Evolutionary conservation across 1,284 basidiomycete genomes (phyloP).

Genomic region (Peniophora sp.): DNA sequence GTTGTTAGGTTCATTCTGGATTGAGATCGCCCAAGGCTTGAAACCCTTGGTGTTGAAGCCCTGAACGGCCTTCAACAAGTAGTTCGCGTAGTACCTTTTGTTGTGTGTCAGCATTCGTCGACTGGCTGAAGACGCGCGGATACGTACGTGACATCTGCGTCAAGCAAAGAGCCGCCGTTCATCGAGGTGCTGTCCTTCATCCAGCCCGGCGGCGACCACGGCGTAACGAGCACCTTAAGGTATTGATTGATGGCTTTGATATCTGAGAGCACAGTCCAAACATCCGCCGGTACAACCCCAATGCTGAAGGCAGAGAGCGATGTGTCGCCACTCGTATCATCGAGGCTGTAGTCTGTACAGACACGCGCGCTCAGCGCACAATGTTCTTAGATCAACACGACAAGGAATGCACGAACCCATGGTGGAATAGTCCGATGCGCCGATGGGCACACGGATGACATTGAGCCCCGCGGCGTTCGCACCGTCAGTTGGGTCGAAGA

Average conservation of each 20-base stretch:
- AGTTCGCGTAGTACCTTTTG: slow-evolving; percentile 35
- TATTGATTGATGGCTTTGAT: slow-evolving; percentile 34
- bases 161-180: slow-evolving; percentile 33
- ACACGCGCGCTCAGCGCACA: neutral
- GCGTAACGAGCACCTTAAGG: slow-evolving; percentile 35
- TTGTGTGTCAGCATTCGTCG: neutral
- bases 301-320: slow-evolving; percentile 33
- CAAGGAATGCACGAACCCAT: slow-evolving; percentile 14
- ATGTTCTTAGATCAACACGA: neutral
- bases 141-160: slow-evolving; percentile 1
- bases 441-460: slow-evolving; percentile 41
- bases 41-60: slow-evolving; percentile 36
- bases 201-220: slow-evolving; percentile 50
- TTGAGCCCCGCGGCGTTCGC: slow-evolving; percentile 38
- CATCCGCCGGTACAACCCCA: slow-evolving; percentile 33
- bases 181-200: slow-evolving; percentile 39
- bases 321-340: slow-evolving; percentile 35
- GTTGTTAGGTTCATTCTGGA: slow-evolving; percentile 49
- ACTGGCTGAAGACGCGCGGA: neutral
- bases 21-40: slow-evolving; percentile 33
- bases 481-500: slow-evolving; percentile 40
- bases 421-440: slow-evolving; percentile 41
- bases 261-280: slow-evolving; percentile 37
- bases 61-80: slow-evolving; percentile 32
- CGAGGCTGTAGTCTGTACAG: slow-evolving; percentile 39